A percentile compares a stretch with the other conserved stretches of the same genome.
phyloP scores from a whole-genome alignment of 306 rosid genomes.

The Phaseolus lunatus region DNA sequence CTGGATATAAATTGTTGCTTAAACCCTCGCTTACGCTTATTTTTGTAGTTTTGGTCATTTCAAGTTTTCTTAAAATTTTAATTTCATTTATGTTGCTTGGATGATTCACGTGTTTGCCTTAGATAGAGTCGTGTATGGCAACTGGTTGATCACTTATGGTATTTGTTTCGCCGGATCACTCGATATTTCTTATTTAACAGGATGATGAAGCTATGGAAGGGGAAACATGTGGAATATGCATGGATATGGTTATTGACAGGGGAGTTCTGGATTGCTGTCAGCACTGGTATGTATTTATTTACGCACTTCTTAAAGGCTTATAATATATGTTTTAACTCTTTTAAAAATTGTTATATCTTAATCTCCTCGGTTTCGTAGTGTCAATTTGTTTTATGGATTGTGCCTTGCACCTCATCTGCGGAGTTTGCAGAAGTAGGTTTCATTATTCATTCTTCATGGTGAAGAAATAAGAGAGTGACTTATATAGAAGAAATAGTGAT shows the following conservation, averaged over 20 bases:
- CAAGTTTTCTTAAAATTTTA: background rate
- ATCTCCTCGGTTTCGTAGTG: slow-evolving; percentile 3
- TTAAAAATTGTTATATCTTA: background rate
- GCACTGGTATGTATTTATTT: slow-evolving; percentile 72
- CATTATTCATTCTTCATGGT: background rate
- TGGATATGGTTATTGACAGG: slow-evolving; percentile 87
- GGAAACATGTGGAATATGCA: slow-evolving; percentile 93
- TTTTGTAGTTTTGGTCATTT: slow-evolving; percentile 11
- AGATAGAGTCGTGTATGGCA: background rate
- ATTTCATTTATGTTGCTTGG: slow-evolving; percentile 3
- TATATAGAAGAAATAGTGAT: background rate
- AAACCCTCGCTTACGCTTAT: slow-evolving; percentile 32
- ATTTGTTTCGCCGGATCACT: background rate
- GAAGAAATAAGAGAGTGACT: background rate
- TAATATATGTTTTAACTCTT: background rate
- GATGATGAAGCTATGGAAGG: slow-evolving; percentile 63
- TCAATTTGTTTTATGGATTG: slow-evolving; percentile 16
- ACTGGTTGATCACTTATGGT: slow-evolving; percentile 31
- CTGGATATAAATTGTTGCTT: slow-evolving; percentile 6
- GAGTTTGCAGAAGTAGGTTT: background rate
- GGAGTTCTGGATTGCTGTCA: slow-evolving; percentile 98
- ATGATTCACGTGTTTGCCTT: background rate
- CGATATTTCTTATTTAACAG: slow-evolving; percentile 53
- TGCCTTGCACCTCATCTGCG: background rate
- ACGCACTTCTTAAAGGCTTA: slow-evolving; percentile 26